These are phyloP conservation scores for Umbilicaria muhlenbergii DNA, from an alignment of 495 filamentous ascomycete genomes.

Conservation along the genomic window DNA sequence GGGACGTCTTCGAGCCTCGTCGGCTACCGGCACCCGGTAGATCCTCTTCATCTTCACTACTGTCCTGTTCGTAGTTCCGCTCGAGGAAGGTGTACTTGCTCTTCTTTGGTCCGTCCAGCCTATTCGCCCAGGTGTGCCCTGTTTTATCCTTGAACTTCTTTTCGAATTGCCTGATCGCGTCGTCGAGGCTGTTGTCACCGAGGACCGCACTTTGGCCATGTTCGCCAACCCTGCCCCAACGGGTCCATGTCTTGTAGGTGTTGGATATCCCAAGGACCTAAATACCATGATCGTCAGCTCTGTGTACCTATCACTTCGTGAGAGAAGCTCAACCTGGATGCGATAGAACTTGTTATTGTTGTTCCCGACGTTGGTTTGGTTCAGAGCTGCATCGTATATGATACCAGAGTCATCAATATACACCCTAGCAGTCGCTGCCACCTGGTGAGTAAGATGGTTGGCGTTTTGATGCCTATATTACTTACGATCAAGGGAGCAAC, in stretches of 20 bases:
- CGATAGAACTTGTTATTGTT: slow-evolving; percentile 69
- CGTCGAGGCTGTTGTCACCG: slow-evolving; percentile 20
- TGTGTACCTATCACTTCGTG: slow-evolving; percentile 7
- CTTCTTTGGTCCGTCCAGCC: slow-evolving; percentile 39
- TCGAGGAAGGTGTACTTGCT: slow-evolving; percentile 70
- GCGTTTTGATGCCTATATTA: slow-evolving; percentile 7
- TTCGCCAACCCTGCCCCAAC: slow-evolving; percentile 72
- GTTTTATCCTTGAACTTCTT: slow-evolving; percentile 71
- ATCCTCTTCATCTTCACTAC: slow-evolving; percentile 44
- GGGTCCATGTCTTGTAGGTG: slow-evolving; percentile 42
- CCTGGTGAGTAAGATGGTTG: not conserved
- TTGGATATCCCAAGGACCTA: slow-evolving; percentile 21
- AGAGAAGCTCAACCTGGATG: slow-evolving; percentile 26
- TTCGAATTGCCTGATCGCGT: slow-evolving; percentile 40
- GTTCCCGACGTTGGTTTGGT: slow-evolving; percentile 30
- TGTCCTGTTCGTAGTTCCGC: slow-evolving; percentile 46
- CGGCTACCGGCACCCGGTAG: slow-evolving; percentile 10
- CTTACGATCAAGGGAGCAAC: slow-evolving; percentile 23
- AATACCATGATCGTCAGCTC: slow-evolving; percentile 5
- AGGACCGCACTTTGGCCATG: slow-evolving; percentile 40
- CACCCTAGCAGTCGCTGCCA: slow-evolving; percentile 29
- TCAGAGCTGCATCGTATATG: slow-evolving; percentile 42
- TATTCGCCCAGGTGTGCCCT: slow-evolving; percentile 49
- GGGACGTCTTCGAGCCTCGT: slow-evolving; percentile 5
- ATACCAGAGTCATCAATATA: slow-evolving; percentile 45